These are phyloP conservation scores for Pseudogymnoascus sp. DNA, from an alignment of 2,329 filamentous ascomycete species.

Conservation along the genomic window DNA sequence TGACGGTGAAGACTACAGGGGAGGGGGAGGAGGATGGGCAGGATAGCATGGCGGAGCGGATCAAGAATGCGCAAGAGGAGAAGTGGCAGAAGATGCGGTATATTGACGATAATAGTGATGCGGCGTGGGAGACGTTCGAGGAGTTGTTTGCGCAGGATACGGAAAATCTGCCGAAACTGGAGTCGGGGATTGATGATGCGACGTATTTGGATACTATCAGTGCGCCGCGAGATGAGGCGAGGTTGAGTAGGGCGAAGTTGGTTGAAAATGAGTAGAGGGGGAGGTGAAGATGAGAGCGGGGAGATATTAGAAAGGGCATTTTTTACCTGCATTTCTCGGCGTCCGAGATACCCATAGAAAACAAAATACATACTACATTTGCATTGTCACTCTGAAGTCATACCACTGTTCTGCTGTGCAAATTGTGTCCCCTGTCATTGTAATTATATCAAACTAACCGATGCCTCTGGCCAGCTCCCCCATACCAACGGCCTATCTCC, in stretches of 20 bases:
- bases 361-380: neutral
- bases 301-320: neutral
- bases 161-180: slow-evolving; percentile 31
- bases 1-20: slow-evolving; percentile 72
- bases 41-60: slow-evolving; percentile 66
- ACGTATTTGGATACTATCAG: slow-evolving; percentile 58
- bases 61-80: slow-evolving; percentile 74
- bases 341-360: slow-evolving; percentile 10
- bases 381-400: neutral
- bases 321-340: slow-evolving; percentile 11
- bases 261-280: neutral
- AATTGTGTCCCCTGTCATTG: neutral
- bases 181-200: slow-evolving; percentile 47
- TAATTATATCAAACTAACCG: slow-evolving; percentile 40
- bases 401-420: neutral
- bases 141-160: slow-evolving; percentile 48
- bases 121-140: slow-evolving; percentile 69
- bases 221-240: slow-evolving; percentile 34
- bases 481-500: slow-evolving; percentile 74
- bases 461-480: slow-evolving; percentile 80
- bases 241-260: slow-evolving; percentile 19
- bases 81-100: slow-evolving; percentile 73
- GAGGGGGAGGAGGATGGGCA: slow-evolving; percentile 58
- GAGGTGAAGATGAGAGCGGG: neutral
- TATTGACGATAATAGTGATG: slow-evolving; percentile 69